These are phyloP conservation scores for Furcasterigmium furcatum DNA, from an alignment of 2,329 filamentous ascomycete species.

Conservation along the genomic window DNA sequence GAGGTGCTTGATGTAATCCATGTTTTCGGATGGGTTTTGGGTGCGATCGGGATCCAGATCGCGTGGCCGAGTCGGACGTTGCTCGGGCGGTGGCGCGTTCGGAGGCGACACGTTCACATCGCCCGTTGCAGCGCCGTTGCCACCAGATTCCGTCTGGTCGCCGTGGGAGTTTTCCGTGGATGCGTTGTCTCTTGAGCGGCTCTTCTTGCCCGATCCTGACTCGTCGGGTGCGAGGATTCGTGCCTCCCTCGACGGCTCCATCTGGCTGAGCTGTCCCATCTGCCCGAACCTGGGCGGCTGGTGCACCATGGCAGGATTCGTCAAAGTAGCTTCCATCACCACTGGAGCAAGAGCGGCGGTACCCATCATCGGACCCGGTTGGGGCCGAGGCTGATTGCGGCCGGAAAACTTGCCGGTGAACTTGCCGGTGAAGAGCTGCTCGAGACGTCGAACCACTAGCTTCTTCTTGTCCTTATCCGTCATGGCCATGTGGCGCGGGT, in stretches of 20 bases:
- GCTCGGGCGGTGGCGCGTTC: constrained; percentile 50
- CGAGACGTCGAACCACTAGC: constrained; percentile 70
- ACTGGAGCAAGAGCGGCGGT: constrained; percentile 13
- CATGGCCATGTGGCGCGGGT: constrained; percentile 60
- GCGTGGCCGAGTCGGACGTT: constrained; percentile 71
- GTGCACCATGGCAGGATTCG: constrained; percentile 22
- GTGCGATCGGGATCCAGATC: constrained; percentile 77
- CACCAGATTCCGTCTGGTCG: constrained; percentile 41
- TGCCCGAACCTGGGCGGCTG: constrained; percentile 22
- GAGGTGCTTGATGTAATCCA: constrained; percentile 75
- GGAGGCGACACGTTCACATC: constrained; percentile 37
- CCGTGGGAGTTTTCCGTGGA: constrained; percentile 46
- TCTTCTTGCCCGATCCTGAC: constrained; percentile 31
- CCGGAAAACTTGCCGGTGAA: constrained; percentile 48
- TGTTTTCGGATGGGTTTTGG: constrained; percentile 73
- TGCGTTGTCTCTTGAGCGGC: constrained; percentile 35
- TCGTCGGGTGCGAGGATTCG: constrained; percentile 35
- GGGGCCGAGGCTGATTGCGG: constrained; percentile 28
- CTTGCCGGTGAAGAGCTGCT: constrained; percentile 80
- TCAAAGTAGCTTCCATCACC: constrained; percentile 23
- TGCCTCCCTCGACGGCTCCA: constrained; percentile 43
- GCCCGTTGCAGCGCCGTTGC: constrained; percentile 27
- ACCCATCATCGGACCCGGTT: constrained; percentile 13
- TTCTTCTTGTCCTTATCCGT: constrained; percentile 74
- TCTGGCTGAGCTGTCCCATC: not conserved